Percentiles rank a stretch among this genome's conserved stretches.
Evolutionary conservation across 2,329 filamentous ascomycete species (phyloP).

Genomic region (Nemania sp.): DNA sequence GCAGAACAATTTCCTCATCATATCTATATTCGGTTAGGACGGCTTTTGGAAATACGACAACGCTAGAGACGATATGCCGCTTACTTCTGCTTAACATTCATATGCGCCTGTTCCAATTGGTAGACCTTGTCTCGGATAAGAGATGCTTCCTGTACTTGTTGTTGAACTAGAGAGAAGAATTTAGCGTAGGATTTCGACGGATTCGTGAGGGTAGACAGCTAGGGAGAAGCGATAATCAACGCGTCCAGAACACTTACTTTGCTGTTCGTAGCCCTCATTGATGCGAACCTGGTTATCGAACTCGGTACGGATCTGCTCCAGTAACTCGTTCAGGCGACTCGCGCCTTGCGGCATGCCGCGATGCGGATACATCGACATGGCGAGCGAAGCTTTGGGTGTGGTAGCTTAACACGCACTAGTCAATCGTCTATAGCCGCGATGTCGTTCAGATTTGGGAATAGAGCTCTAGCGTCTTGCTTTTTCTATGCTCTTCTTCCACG

Average conservation of each 20-base stretch:
- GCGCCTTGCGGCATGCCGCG: slow-evolving; percentile 77
- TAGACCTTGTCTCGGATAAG: slow-evolving; percentile 94
- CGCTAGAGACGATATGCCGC: slow-evolving; percentile 47
- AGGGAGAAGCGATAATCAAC: neutral
- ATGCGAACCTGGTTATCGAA: slow-evolving; percentile 87
- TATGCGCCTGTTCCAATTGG: slow-evolving; percentile 89
- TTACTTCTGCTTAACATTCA: slow-evolving; percentile 91
- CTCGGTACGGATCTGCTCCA: slow-evolving; percentile 90
- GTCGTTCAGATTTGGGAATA: neutral
- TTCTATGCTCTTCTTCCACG: neutral
- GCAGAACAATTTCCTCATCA: slow-evolving; percentile 86
- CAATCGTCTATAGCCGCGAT: slow-evolving; percentile 2
- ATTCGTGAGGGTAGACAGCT: neutral
- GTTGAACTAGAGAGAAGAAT: slow-evolving; percentile 72
- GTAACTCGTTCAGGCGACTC: slow-evolving; percentile 85
- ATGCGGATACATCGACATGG: slow-evolving; percentile 89
- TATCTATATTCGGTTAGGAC: slow-evolving; percentile 70
- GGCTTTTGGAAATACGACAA: neutral
- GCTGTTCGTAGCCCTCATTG: slow-evolving; percentile 89
- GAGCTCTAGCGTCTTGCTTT: neutral
- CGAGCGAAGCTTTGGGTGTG: slow-evolving; percentile 20
- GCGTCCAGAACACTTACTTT: slow-evolving; percentile 77
- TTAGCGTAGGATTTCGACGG: slow-evolving; percentile 41
- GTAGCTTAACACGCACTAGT: slow-evolving; percentile 16
- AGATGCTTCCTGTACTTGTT: slow-evolving; percentile 95